Percentiles rank a stretch among this genome's conserved stretches.
These are phyloP conservation scores for Raffaelea deltoideospora DNA, from an alignment of 2,329 filamentous ascomycete genomes.

Conservation along the genomic window DNA sequence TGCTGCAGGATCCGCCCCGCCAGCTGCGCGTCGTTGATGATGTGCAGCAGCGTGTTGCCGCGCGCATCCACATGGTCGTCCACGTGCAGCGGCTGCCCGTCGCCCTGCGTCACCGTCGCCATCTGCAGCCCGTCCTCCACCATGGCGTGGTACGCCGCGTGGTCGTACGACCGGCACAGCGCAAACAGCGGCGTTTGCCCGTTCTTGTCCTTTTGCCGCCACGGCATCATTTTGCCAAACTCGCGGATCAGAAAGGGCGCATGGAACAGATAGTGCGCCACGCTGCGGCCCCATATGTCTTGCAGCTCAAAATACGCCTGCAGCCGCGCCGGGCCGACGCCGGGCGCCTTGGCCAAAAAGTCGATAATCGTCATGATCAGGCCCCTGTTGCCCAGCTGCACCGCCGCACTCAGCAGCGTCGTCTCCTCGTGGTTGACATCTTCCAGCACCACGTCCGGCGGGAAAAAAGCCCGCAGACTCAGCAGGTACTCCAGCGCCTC, in stretches of 20 bases:
- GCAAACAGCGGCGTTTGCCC: conserved; percentile 97
- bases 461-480: conserved; percentile 60
- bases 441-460: conserved; percentile 53
- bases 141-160: conserved; percentile 75
- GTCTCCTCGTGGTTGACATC: conserved; percentile 85
- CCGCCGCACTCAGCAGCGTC: conserved; percentile 75
- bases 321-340: conserved; percentile 38
- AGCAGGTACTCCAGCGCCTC: conserved; percentile 68
- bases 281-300: conserved; percentile 74
- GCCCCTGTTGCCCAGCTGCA: conserved; percentile 65
- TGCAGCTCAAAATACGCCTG: conserved; percentile 56
- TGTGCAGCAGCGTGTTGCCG: conserved; percentile 90
- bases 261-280: conserved; percentile 94
- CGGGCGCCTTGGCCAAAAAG: conserved; percentile 39
- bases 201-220: conserved; percentile 86
- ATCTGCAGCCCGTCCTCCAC: conserved; percentile 65
- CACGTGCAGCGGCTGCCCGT: conserved; percentile 67
- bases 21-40: conserved; percentile 73
- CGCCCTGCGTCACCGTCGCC: conserved; percentile 59
- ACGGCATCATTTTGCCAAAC: conserved; percentile 67
- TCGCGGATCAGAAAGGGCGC: conserved; percentile 64
- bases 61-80: conserved; percentile 88
- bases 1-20: conserved; percentile 60
- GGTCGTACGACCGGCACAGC: conserved; percentile 87
- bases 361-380: conserved; percentile 63